Percentiles rank a stretch among this genome's conserved stretches.
Conservation (phyloP, 1,284 basidiomycete genomes). For the Amylostereum chailletii region DNA sequence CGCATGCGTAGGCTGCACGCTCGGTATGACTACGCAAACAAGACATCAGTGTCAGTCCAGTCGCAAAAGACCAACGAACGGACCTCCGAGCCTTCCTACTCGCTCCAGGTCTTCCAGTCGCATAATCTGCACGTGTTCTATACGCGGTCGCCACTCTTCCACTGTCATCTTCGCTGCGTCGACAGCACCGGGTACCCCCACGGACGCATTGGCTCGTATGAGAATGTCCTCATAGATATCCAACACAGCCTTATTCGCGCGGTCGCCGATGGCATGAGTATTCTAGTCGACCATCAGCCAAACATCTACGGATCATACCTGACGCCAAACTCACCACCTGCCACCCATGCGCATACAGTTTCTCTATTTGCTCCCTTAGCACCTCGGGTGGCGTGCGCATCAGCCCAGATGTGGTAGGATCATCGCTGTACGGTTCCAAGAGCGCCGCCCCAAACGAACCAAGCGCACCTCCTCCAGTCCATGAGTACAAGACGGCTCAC, state of each 20-base stretch:
- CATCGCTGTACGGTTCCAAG: slow-evolving; percentile 78
- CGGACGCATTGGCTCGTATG: slow-evolving; percentile 1
- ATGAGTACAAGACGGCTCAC: neutral
- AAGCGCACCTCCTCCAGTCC: slow-evolving; percentile 53
- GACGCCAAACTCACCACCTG: slow-evolving; percentile 49
- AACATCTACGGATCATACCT: neutral
- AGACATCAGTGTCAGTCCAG: neutral
- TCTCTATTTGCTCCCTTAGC: slow-evolving; percentile 46
- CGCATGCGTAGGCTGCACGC: slow-evolving; percentile 92
- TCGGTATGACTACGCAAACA: slow-evolving; percentile 65
- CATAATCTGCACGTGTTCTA: slow-evolving; percentile 92
- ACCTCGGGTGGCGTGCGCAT: slow-evolving; percentile 50
- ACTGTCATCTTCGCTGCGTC: slow-evolving; percentile 19
- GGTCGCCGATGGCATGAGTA: slow-evolving; percentile 88
- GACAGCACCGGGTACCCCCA: slow-evolving; percentile 2
- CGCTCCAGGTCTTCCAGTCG: slow-evolving; percentile 59
- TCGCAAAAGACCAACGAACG: slow-evolving; percentile 13
- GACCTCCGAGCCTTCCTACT: slow-evolving; percentile 65
- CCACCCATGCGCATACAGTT: slow-evolving; percentile 62
- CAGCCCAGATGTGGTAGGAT: slow-evolving; percentile 60
- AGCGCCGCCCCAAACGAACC: slow-evolving; percentile 90
- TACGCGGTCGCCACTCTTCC: slow-evolving; percentile 54
- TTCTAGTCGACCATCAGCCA: slow-evolving; percentile 38
- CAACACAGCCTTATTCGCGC: slow-evolving; percentile 75
- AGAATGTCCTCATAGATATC: slow-evolving; percentile 66